phyloP scores from a whole-genome alignment of 2,329 filamentous ascomycete genomes.

The Madurella mycetomatis region DNA sequence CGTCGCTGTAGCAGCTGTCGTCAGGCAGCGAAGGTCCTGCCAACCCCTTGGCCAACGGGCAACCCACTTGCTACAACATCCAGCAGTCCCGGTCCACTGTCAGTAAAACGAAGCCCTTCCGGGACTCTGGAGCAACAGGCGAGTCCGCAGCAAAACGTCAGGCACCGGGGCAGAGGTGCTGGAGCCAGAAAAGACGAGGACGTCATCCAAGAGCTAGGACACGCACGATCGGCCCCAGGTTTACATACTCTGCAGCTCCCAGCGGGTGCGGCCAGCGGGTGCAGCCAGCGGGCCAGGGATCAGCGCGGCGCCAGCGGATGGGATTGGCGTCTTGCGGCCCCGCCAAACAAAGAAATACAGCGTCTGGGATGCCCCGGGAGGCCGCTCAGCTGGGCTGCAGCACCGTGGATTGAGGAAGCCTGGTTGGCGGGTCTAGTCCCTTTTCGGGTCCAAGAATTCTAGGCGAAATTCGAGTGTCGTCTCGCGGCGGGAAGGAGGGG shows the following conservation, averaged over 20 bases:
- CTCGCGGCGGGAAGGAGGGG: not conserved
- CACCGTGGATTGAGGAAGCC: slow-evolving; percentile 8
- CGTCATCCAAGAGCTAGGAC: slow-evolving; percentile 15
- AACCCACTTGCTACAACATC: not conserved
- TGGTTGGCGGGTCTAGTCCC: not conserved
- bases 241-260: slow-evolving; percentile 3
- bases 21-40: not conserved
- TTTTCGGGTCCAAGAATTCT: not conserved
- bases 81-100: not conserved
- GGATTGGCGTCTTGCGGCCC: not conserved
- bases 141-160: slow-evolving; percentile 2
- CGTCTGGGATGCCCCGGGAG: not conserved
- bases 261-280: slow-evolving; percentile 1
- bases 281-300: slow-evolving; percentile 7
- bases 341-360: slow-evolving; percentile 4
- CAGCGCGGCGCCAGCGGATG: slow-evolving; percentile 4
- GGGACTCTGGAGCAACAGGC: not conserved
- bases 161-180: slow-evolving; percentile 3
- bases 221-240: not conserved
- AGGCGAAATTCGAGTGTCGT: not conserved
- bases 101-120: not conserved
- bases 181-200: slow-evolving; percentile 10
- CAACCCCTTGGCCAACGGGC: not conserved
- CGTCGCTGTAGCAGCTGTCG: not conserved
- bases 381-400: slow-evolving; percentile 5